A percentile compares a stretch with the other conserved stretches of the same genome.
Evolutionary conservation across 352 stramenopile genomes (phyloP).

Genomic region (Phytophthora sojae): DNA sequence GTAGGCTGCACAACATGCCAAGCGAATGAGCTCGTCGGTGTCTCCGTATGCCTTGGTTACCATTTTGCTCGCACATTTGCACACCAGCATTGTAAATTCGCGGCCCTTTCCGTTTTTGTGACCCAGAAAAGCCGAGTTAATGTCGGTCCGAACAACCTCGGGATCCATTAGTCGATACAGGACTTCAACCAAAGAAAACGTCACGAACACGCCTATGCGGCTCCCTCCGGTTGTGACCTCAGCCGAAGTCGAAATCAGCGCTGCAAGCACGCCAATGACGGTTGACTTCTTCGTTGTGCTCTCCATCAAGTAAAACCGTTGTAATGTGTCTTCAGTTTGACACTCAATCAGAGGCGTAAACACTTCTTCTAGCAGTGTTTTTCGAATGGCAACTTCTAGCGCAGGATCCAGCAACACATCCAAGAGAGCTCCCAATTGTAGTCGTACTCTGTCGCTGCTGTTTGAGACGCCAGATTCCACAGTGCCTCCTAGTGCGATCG

Average conservation of each 20-base stretch:
- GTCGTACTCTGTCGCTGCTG: conserved; percentile 10
- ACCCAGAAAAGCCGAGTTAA: conserved; percentile 79
- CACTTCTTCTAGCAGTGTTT: conserved; percentile 52
- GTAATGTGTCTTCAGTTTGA: conserved; percentile 39
- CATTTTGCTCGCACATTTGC: conserved; percentile 85
- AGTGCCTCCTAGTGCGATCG: conserved; percentile 18
- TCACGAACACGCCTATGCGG: conserved; percentile 59
- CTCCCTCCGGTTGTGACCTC: conserved; percentile 44
- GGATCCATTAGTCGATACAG: conserved; percentile 70
- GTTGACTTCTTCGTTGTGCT: conserved; percentile 33
- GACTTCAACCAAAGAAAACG: conserved; percentile 71
- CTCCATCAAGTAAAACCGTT: conserved; percentile 60
- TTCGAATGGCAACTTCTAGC: conserved; percentile 50
- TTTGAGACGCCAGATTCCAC: neutral
- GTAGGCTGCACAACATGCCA: conserved; percentile 74
- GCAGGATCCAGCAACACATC: conserved; percentile 52
- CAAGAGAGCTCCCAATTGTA: conserved; percentile 42
- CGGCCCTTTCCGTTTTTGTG: conserved; percentile 76
- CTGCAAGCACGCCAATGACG: conserved; percentile 60
- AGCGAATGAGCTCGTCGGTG: conserved; percentile 46
- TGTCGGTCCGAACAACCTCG: conserved; percentile 66
- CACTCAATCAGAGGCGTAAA: conserved; percentile 64
- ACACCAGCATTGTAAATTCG: conserved; percentile 88
- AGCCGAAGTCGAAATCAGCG: conserved; percentile 61
- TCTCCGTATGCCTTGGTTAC: conserved; percentile 56